These are phyloP conservation scores for Atalantia buxifolia DNA, from an alignment of 345 rosid genomes.

Conservation along the genomic window DNA sequence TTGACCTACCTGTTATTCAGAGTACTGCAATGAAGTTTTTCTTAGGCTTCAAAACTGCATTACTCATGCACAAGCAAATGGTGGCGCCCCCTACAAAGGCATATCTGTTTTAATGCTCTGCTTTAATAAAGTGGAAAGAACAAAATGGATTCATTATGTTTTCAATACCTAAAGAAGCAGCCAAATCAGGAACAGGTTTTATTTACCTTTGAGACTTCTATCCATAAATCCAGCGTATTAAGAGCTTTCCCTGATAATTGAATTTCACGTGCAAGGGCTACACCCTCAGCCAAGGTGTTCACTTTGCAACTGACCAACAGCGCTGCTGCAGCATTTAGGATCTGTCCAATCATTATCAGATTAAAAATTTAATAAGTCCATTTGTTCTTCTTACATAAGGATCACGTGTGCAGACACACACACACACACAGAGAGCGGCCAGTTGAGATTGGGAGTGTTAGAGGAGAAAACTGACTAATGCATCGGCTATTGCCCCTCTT, in stretches of 20 bases:
- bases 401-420: background rate
- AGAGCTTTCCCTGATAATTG: slow-evolving; percentile 78
- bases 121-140: background rate
- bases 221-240: slow-evolving; percentile 68
- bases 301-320: slow-evolving; percentile 62
- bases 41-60: background rate
- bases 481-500: slow-evolving; percentile 74
- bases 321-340: slow-evolving; percentile 95
- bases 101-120: slow-evolving; percentile 19
- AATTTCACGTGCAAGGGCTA: slow-evolving; percentile 65
- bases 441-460: background rate
- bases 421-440: too few relatives aligned
- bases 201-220: slow-evolving; percentile 53
- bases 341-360: slow-evolving; percentile 36
- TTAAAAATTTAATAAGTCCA: slow-evolving; percentile 12
- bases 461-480: slow-evolving; percentile 50
- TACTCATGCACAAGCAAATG: background rate
- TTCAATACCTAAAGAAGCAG: background rate
- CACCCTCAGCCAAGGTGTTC: slow-evolving; percentile 64
- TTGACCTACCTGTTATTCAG: background rate
- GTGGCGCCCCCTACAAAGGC: background rate
- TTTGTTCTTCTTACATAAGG: background rate
- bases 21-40: background rate
- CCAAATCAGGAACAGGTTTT: background rate
- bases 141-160: background rate